phyloP scores from a whole-genome alignment of 1,284 basidiomycete species.

The Cryptococcus depauperatus region DNA sequence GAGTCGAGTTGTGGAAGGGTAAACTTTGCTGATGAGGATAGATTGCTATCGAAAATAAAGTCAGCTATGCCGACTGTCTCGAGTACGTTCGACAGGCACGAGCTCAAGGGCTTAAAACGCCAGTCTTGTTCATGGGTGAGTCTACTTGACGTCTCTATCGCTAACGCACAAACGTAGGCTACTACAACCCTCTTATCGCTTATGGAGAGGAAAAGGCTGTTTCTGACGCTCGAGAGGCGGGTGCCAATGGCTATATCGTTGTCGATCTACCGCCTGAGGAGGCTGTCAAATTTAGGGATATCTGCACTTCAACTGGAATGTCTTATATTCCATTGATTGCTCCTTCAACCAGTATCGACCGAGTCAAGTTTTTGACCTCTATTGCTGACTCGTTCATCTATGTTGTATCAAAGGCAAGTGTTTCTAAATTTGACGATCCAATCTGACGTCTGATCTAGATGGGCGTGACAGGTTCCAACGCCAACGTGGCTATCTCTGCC shows the following conservation, averaged over 20 bases:
- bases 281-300: slow-evolving; percentile 77
- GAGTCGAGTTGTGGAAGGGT: slow-evolving; percentile 31
- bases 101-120: slow-evolving; percentile 67
- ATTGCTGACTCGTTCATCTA: slow-evolving; percentile 98
- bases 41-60: slow-evolving; percentile 71
- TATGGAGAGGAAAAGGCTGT: slow-evolving; percentile 94
- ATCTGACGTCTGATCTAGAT: slow-evolving; percentile 54
- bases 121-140: slow-evolving; percentile 88
- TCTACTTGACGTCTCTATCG: not conserved
- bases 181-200: slow-evolving; percentile 91
- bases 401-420: slow-evolving; percentile 74
- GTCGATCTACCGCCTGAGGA: slow-evolving; percentile 98
- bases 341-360: slow-evolving; percentile 77
- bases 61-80: slow-evolving; percentile 69
- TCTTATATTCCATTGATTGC: slow-evolving; percentile 97
- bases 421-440: not conserved
- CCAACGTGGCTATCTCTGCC: slow-evolving; percentile 60
- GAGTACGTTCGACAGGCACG: slow-evolving; percentile 72
- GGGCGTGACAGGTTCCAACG: slow-evolving; percentile 93
- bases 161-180: slow-evolving; percentile 52
- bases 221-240: slow-evolving; percentile 74
- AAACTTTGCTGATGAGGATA: slow-evolving; percentile 32
- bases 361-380: slow-evolving; percentile 81
- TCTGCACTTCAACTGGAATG: slow-evolving; percentile 70
- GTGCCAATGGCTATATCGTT: slow-evolving; percentile 95